Evolutionary conservation across 1,284 basidiomycete genomes (phyloP).

Genomic region (Tylopilus microsporus): DNA sequence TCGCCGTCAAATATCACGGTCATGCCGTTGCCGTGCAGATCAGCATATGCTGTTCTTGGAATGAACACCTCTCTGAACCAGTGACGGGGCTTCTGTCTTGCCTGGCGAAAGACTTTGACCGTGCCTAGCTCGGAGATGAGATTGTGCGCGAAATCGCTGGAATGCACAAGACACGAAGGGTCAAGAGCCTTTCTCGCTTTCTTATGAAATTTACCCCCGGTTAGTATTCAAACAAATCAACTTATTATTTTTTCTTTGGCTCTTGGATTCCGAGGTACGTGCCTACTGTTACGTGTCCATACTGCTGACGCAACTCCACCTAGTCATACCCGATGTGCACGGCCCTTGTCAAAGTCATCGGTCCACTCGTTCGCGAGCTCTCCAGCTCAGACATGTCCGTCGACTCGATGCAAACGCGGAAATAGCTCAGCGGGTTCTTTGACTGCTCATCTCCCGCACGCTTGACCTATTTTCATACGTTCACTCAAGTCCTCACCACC

Average conservation of each 20-base stretch:
- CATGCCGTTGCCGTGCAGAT: slow-evolving; percentile 85
- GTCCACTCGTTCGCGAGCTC: slow-evolving; percentile 75
- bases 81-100: slow-evolving; percentile 83
- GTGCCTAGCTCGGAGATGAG: slow-evolving; percentile 86
- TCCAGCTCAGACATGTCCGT: slow-evolving; percentile 46
- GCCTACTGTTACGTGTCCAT: neutral
- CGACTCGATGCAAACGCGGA: slow-evolving; percentile 61
- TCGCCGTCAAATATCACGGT: slow-evolving; percentile 87
- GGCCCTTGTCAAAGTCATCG: slow-evolving; percentile 84
- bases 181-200: slow-evolving; percentile 79
- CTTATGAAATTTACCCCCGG: slow-evolving; percentile 81
- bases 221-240: slow-evolving; percentile 87
- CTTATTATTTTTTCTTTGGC: slow-evolving; percentile 51
- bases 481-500: slow-evolving; percentile 73
- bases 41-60: slow-evolving; percentile 86
- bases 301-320: neutral
- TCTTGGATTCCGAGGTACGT: slow-evolving; percentile 86
- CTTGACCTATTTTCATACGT: slow-evolving; percentile 91
- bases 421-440: slow-evolving; percentile 81
- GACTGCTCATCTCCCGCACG: slow-evolving; percentile 81
- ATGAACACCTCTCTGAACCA: slow-evolving; percentile 90
- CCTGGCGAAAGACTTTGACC: slow-evolving; percentile 84
- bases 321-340: slow-evolving; percentile 95
- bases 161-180: slow-evolving; percentile 84
- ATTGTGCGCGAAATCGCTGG: slow-evolving; percentile 80